Conservation (phyloP, 371 early-diverging fungal genomes). For the Lichtheimia ornata region DNA sequence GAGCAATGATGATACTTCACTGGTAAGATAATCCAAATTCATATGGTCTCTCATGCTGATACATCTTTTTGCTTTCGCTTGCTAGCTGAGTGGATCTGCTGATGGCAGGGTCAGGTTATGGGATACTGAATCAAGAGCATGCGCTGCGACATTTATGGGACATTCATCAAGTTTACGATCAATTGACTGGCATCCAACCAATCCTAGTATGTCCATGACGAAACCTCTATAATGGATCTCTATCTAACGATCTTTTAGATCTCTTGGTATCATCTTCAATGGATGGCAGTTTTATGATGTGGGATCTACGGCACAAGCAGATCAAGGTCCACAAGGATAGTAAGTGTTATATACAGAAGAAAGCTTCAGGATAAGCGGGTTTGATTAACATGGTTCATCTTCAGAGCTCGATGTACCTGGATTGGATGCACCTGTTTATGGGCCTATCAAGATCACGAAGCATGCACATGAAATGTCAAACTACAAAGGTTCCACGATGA, state of each 20-base stretch:
- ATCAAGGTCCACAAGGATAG: not conserved
- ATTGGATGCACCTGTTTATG: conserved; percentile 22
- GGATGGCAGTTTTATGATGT: conserved; percentile 65
- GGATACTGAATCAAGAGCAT: conserved; percentile 56
- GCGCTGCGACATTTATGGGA: conserved; percentile 46
- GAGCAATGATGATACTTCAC: conserved; percentile 50
- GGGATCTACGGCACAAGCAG: conserved; percentile 58
- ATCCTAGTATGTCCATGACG: conserved; percentile 47
- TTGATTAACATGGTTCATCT: not conserved
- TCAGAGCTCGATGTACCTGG: conserved; percentile 1
- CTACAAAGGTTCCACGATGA: no score
- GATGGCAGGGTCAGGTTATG: conserved; percentile 62
- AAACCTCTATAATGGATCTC: not conserved
- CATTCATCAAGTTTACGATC: conserved; percentile 61
- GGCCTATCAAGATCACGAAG: conserved; percentile 17
- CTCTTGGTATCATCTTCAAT: conserved; percentile 61
- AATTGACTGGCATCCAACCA: conserved; percentile 51
- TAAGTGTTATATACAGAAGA: not conserved
- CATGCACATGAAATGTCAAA: conserved; percentile 23
- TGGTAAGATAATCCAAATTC: conserved; percentile 23
- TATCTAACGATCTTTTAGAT: conserved; percentile 31
- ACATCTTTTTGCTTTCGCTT: not conserved
- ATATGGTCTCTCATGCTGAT: not conserved
- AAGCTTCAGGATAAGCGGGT: not conserved
- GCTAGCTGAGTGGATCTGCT: conserved; percentile 57